Evolutionary conservation across 805 yeast genomes (phyloP).

Genomic region (Clavispora vitiphila): DNA sequence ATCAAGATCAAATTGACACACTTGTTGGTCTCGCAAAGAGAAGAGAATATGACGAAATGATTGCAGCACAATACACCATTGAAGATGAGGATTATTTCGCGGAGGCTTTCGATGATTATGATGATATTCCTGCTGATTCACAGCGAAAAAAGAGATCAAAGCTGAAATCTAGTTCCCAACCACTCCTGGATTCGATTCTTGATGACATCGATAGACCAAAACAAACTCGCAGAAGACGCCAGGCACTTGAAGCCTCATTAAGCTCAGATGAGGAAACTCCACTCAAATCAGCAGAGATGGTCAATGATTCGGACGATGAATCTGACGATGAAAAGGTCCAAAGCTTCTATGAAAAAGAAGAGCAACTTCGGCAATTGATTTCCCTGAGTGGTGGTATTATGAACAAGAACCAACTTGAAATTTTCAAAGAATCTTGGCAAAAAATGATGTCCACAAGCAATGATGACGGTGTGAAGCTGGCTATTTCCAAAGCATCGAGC

Average conservation of each 20-base stretch:
- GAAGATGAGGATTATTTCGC: slow-evolving; percentile 27
- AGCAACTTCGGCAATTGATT: slow-evolving; percentile 38
- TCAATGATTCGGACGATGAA: slow-evolving; percentile 60
- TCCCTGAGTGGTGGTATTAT: slow-evolving; percentile 35
- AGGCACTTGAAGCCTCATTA: slow-evolving; percentile 9
- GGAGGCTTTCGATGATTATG: slow-evolving; percentile 7
- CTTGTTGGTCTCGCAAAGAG: slow-evolving; percentile 16
- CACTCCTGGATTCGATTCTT: background rate
- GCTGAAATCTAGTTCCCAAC: background rate
- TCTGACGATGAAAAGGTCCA: slow-evolving; percentile 51
- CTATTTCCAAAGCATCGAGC: slow-evolving; percentile 9
- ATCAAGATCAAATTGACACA: slow-evolving; percentile 3
- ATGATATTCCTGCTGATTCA: slow-evolving; percentile 25
- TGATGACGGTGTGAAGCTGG: slow-evolving; percentile 3
- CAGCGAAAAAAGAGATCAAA: background rate
- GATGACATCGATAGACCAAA: slow-evolving; percentile 2
- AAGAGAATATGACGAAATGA: slow-evolving; percentile 12
- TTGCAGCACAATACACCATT: slow-evolving; percentile 9
- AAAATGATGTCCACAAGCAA: slow-evolving; percentile 5
- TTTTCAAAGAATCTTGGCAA: slow-evolving; percentile 14
- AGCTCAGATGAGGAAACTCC: slow-evolving; percentile 22
- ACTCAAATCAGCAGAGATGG: slow-evolving; percentile 48
- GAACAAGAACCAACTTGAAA: slow-evolving; percentile 15
- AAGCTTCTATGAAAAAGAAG: slow-evolving; percentile 54
- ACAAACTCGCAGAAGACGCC: slow-evolving; percentile 3